Conservation (phyloP, 2,329 filamentous ascomycete species). For the Colletotrichum musicola region DNA sequence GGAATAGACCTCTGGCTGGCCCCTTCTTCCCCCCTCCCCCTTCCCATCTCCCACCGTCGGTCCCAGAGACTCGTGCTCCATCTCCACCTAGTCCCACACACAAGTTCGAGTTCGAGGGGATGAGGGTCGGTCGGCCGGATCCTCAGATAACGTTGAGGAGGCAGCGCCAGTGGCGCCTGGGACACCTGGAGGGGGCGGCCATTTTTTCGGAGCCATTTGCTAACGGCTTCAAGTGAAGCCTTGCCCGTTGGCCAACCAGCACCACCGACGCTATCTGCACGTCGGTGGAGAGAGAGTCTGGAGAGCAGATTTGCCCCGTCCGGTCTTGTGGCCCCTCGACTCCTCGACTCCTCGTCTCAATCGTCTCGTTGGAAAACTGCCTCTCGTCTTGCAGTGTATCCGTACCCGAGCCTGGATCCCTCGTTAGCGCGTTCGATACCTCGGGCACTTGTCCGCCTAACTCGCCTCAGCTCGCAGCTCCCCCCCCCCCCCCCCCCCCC, state of each 20-base stretch:
- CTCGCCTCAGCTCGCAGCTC: slow-evolving; percentile 18
- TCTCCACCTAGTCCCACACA: slow-evolving; percentile 18
- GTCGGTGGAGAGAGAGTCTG: slow-evolving; percentile 22
- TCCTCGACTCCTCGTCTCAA: slow-evolving; percentile 5
- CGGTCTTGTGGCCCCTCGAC: slow-evolving; percentile 15
- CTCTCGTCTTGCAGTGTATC: slow-evolving; percentile 9
- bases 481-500: too few species aligned
- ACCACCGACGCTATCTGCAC: slow-evolving; percentile 30
- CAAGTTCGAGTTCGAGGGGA: slow-evolving; percentile 26
- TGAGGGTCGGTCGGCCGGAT: slow-evolving; percentile 12
- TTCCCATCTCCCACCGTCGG: slow-evolving; percentile 9
- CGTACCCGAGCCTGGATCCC: slow-evolving; percentile 18
- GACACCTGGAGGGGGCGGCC: slow-evolving; percentile 17
- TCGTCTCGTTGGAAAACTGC: neutral
- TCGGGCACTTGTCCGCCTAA: slow-evolving; percentile 31
- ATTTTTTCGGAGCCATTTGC: slow-evolving; percentile 37
- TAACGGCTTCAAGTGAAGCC: slow-evolving; percentile 37
- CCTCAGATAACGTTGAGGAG: slow-evolving; percentile 35
- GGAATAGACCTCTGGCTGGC: slow-evolving; percentile 17
- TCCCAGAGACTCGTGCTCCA: slow-evolving; percentile 32
- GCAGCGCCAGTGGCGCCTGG: slow-evolving; percentile 16
- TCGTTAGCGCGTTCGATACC: slow-evolving; percentile 20
- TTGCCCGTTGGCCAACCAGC: slow-evolving; percentile 36
- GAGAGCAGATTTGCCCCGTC: slow-evolving; percentile 24
- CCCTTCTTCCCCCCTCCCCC: neutral